Evolutionary conservation across 768 basidiomycete genomes (phyloP).

Genomic region (Tylopilus felleus): DNA sequence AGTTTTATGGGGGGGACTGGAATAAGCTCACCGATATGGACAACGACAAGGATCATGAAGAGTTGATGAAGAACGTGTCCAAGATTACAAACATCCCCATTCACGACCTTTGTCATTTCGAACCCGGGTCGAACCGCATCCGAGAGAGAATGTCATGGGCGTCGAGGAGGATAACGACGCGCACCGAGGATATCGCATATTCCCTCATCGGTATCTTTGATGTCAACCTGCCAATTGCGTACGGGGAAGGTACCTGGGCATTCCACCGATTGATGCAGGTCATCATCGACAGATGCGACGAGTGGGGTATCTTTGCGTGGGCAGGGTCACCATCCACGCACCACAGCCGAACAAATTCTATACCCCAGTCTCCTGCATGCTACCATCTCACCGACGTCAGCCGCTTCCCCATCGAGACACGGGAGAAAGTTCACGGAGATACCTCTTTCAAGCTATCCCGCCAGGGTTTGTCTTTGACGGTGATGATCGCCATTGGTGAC

Average conservation of each 20-base stretch:
- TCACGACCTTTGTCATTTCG: slow-evolving; percentile 5
- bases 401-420: slow-evolving; percentile 4
- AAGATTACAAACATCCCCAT: slow-evolving; percentile 11
- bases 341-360: slow-evolving; percentile 8
- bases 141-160: slow-evolving; percentile 22
- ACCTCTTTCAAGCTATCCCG: slow-evolving; percentile 12
- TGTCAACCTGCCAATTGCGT: slow-evolving; percentile 16
- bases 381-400: slow-evolving; percentile 10
- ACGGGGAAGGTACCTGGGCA: slow-evolving; percentile 20
- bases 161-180: slow-evolving; percentile 23
- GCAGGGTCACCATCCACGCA: slow-evolving; percentile 16
- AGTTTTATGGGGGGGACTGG: slow-evolving; percentile 12
- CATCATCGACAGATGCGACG: slow-evolving; percentile 20
- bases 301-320: slow-evolving; percentile 26
- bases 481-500: slow-evolving; percentile 12
- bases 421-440: slow-evolving; percentile 13
- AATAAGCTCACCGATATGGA: background rate
- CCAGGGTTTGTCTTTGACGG: slow-evolving; percentile 12
- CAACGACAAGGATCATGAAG: slow-evolving; percentile 6
- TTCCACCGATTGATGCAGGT: slow-evolving; percentile 27
- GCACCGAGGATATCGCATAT: slow-evolving; percentile 24
- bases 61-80: slow-evolving; percentile 1
- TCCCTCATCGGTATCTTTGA: slow-evolving; percentile 26
- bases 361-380: slow-evolving; percentile 16
- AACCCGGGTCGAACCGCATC: slow-evolving; percentile 13